These are phyloP conservation scores for Viridothelium virens DNA, from an alignment of 495 filamentous ascomycete genomes.

Conservation along the genomic window DNA sequence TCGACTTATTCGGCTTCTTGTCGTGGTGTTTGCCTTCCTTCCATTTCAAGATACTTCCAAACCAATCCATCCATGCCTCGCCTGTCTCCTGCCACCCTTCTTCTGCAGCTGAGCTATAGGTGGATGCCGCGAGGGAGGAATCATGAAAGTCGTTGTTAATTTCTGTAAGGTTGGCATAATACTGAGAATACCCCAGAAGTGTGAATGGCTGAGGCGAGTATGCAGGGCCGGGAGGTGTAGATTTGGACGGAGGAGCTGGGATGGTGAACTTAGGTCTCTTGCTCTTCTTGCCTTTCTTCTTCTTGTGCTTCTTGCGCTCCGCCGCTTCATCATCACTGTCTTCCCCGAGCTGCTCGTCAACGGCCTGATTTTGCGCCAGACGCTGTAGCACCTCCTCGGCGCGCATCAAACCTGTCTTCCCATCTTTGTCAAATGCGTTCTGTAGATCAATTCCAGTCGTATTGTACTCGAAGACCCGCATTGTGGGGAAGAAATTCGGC, in stretches of 20 bases:
- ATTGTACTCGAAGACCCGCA: slow-evolving; percentile 89
- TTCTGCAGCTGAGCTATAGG: background rate
- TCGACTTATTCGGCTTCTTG: slow-evolving; percentile 29
- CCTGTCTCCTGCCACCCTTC: background rate
- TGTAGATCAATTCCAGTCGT: slow-evolving; percentile 63
- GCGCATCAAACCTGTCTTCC: background rate
- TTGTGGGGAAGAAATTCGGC: slow-evolving; percentile 83
- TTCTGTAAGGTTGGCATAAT: slow-evolving; percentile 82
- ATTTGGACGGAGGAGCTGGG: slow-evolving; percentile 64
- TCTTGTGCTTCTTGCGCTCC: slow-evolving; percentile 40
- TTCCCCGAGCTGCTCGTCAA: slow-evolving; percentile 15
- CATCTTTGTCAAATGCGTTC: background rate
- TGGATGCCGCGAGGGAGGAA: slow-evolving; percentile 6
- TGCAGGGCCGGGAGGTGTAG: slow-evolving; percentile 74
- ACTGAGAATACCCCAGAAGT: slow-evolving; percentile 73
- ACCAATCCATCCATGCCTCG: slow-evolving; percentile 19
- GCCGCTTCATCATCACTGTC: slow-evolving; percentile 18
- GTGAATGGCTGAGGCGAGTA: slow-evolving; percentile 82
- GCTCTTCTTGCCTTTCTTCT: slow-evolving; percentile 42
- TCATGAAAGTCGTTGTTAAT: slow-evolving; percentile 60
- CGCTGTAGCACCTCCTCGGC: background rate
- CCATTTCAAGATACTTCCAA: slow-evolving; percentile 44
- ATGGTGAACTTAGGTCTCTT: slow-evolving; percentile 54
- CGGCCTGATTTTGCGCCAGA: background rate
- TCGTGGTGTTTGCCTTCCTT: slow-evolving; percentile 46